These are phyloP conservation scores for Podosphaera leucotricha DNA, from an alignment of 2,329 filamentous ascomycete species.

Conservation along the genomic window DNA sequence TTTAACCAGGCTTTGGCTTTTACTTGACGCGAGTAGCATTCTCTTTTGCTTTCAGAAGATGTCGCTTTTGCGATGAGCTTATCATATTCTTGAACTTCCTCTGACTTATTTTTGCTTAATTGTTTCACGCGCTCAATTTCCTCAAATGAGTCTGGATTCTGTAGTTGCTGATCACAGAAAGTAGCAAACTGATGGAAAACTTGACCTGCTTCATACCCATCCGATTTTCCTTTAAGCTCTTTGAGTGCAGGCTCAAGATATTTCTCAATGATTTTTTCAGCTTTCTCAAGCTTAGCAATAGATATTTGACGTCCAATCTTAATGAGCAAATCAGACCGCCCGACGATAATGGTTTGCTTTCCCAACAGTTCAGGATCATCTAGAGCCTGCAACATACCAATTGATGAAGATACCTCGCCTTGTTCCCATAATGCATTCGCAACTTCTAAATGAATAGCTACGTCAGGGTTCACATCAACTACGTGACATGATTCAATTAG, in stretches of 20 bases:
- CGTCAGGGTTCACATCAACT: conserved; percentile 54
- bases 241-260: conserved; percentile 70
- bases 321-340: conserved; percentile 56
- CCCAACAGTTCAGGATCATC: conserved; percentile 35
- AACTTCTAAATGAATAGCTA: conserved; percentile 54
- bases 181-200: conserved; percentile 89
- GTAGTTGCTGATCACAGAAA: conserved; percentile 86
- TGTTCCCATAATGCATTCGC: conserved; percentile 88
- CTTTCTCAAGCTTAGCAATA: conserved; percentile 71
- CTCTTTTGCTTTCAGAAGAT: conserved; percentile 26
- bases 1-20: conserved; percentile 74
- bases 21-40: conserved; percentile 34
- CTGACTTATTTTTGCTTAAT: conserved; percentile 55
- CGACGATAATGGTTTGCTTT: conserved; percentile 48
- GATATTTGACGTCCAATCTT: conserved; percentile 77
- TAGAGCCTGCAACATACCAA: conserved; percentile 63
- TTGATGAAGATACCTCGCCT: conserved; percentile 71
- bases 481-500: conserved; percentile 45
- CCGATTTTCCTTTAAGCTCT: conserved; percentile 45
- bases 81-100: conserved; percentile 55
- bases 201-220: conserved; percentile 53
- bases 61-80: conserved; percentile 23
- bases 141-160: conserved; percentile 63
- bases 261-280: conserved; percentile 66
- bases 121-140: conserved; percentile 63